phyloP scores from a whole-genome alignment of 2,329 filamentous ascomycete species.

The Sphaerulina populicola region DNA sequence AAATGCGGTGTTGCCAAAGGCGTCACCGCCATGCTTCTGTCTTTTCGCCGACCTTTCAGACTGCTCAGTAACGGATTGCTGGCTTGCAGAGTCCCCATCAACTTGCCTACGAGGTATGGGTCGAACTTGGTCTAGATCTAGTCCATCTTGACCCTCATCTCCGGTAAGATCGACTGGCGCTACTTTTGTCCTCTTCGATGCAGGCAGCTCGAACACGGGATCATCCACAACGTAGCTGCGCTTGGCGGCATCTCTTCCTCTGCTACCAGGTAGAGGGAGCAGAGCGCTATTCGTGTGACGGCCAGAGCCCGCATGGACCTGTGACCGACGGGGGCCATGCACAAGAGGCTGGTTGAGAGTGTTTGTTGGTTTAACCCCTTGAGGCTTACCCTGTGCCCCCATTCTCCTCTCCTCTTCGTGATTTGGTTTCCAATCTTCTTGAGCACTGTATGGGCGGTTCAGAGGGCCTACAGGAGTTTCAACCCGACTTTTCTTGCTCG shows the following conservation, averaged over 20 bases:
- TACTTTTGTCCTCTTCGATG: neutral
- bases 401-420: neutral
- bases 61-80: neutral
- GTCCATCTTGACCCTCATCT: neutral
- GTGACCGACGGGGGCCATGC: neutral
- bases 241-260: neutral
- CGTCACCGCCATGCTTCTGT: neutral
- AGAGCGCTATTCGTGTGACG: neutral
- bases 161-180: neutral
- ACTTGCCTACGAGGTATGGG: neutral
- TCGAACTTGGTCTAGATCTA: neutral
- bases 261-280: neutral
- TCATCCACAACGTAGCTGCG: neutral
- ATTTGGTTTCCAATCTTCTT: constrained; percentile 1
- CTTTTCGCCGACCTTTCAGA: neutral
- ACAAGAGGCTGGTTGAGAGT: neutral
- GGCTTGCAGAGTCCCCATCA: neutral
- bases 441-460: neutral
- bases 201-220: neutral
- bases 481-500: constrained; percentile 2
- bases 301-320: neutral
- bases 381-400: neutral
- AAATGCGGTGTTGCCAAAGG: constrained; percentile 4
- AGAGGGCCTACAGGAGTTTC: neutral
- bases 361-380: neutral